These are phyloP conservation scores for Colletotrichum trifolii DNA, from an alignment of 2,329 filamentous ascomycete genomes.

Conservation along the genomic window DNA sequence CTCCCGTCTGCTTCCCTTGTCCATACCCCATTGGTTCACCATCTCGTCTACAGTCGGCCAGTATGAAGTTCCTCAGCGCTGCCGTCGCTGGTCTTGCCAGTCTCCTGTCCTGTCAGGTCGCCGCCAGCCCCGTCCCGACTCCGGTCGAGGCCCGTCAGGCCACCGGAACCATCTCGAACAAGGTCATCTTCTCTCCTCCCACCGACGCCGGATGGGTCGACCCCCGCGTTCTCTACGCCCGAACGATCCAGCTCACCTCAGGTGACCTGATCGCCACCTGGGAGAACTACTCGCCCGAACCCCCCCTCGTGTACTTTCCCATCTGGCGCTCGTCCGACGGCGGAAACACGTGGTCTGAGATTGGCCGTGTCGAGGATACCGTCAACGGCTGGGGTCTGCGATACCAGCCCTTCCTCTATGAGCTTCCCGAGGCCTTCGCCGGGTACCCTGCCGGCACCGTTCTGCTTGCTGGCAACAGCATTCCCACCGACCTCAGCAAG, in stretches of 20 bases:
- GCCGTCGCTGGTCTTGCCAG: constrained; percentile 28
- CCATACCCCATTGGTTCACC: background rate
- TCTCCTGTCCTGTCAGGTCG: constrained; percentile 22
- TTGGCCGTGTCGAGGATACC: constrained; percentile 71
- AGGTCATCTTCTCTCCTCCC: constrained; percentile 55
- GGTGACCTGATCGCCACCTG: constrained; percentile 63
- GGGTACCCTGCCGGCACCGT: constrained; percentile 71
- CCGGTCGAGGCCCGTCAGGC: constrained; percentile 32
- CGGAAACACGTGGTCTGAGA: constrained; percentile 70
- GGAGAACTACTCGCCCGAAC: constrained; percentile 68
- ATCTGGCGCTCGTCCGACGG: constrained; percentile 63
- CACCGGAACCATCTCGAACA: constrained; percentile 39
- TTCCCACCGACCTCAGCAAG: constrained; percentile 66
- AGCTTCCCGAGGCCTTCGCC: constrained; percentile 68
- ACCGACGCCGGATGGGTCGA: constrained; percentile 54
- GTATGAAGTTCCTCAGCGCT: constrained; percentile 29
- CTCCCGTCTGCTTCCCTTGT: background rate
- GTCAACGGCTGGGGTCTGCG: constrained; percentile 73
- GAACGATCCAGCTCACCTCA: constrained; percentile 55
- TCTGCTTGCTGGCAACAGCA: constrained; percentile 70
- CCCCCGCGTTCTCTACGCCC: constrained; percentile 57
- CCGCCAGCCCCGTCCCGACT: constrained; percentile 27
- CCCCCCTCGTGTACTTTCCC: constrained; percentile 65
- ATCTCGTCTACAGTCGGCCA: background rate
- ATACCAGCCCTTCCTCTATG: constrained; percentile 77